Conservation (phyloP, 768 basidiomycete species). For the Lyophyllum shimeji region DNA sequence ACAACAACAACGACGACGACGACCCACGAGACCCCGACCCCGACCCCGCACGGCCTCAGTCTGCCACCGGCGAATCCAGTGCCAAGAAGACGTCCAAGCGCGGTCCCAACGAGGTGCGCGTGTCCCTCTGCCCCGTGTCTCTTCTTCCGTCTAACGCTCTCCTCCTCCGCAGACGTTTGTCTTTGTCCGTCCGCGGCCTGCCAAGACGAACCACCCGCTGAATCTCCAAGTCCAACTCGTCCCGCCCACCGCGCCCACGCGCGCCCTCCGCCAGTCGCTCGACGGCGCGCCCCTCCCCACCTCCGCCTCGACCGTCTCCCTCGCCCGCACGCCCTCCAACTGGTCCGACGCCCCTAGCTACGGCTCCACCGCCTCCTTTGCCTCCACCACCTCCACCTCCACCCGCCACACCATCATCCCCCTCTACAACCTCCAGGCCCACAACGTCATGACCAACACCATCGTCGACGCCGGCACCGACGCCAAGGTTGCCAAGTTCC, state of each 20-base stretch:
- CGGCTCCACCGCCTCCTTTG: slow-evolving; percentile 47
- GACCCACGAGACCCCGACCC: too few relatives aligned
- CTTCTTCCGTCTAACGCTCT: too few relatives aligned
- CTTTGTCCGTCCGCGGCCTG: slow-evolving; percentile 10
- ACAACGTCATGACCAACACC: slow-evolving; percentile 84
- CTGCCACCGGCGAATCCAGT: too few relatives aligned
- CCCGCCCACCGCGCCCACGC: slow-evolving; percentile 56
- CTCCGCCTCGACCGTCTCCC: slow-evolving; percentile 26
- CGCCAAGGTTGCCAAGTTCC: slow-evolving; percentile 79
- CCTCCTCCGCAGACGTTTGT: slow-evolving; percentile 13
- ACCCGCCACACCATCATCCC: slow-evolving; percentile 77
- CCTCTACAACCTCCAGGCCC: slow-evolving; percentile 83
- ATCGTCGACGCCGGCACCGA: slow-evolving; percentile 89
- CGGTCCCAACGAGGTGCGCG: too few relatives aligned
- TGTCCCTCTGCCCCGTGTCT: too few relatives aligned
- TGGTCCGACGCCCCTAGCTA: neutral
- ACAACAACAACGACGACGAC: too few relatives aligned
- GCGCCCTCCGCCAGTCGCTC: slow-evolving; percentile 27
- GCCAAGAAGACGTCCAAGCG: too few relatives aligned
- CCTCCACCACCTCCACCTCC: slow-evolving; percentile 39
- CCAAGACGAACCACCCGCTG: slow-evolving; percentile 12
- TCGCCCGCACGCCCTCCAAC: too few relatives aligned
- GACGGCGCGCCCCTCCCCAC: slow-evolving; percentile 45
- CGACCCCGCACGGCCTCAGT: too few relatives aligned
- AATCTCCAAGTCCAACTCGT: slow-evolving; percentile 18